phyloP scores from a whole-genome alignment of 805 yeast genomes.

The Candida oleophila region DNA sequence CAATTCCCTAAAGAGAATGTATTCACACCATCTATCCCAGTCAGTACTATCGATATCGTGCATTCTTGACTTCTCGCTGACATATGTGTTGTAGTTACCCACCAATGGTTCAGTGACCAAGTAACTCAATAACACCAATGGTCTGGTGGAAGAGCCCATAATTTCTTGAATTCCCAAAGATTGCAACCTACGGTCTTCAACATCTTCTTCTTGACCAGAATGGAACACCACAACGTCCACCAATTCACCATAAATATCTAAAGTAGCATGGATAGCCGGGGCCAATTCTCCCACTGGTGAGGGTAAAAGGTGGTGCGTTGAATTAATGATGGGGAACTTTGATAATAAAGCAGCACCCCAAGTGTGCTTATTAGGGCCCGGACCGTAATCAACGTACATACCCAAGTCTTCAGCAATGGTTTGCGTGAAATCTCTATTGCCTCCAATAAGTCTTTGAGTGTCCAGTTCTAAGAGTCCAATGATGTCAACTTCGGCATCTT shows the following conservation, averaged over 20 bases:
- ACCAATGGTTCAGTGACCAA: slow-evolving; percentile 82
- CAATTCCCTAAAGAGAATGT: slow-evolving; percentile 82
- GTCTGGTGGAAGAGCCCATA: slow-evolving; percentile 80
- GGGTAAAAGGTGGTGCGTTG: slow-evolving; percentile 89
- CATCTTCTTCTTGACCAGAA: slow-evolving; percentile 97
- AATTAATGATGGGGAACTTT: slow-evolving; percentile 87
- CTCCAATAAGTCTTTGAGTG: slow-evolving; percentile 91
- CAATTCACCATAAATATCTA: slow-evolving; percentile 81
- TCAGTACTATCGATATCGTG: slow-evolving; percentile 90
- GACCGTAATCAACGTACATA: slow-evolving; percentile 95
- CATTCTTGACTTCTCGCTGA: slow-evolving; percentile 81
- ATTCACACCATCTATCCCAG: slow-evolving; percentile 99
- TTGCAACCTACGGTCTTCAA: slow-evolving; percentile 87
- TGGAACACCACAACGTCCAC: slow-evolving; percentile 97
- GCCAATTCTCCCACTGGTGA: slow-evolving; percentile 98
- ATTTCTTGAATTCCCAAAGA: slow-evolving; percentile 70
- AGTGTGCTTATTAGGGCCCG: slow-evolving; percentile 96
- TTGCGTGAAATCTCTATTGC: slow-evolving; percentile 92
- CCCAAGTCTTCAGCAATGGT: slow-evolving; percentile 87
- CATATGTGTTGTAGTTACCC: slow-evolving; percentile 92
- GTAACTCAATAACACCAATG: slow-evolving; percentile 85
- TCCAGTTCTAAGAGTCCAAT: slow-evolving; percentile 90
- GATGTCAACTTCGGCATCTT: slow-evolving; percentile 86
- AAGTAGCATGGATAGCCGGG: slow-evolving; percentile 95
- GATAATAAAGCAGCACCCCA: slow-evolving; percentile 96